Conservation (phyloP, 1,139 yeast genomes). For the Suhomyces kunorum region DNA sequence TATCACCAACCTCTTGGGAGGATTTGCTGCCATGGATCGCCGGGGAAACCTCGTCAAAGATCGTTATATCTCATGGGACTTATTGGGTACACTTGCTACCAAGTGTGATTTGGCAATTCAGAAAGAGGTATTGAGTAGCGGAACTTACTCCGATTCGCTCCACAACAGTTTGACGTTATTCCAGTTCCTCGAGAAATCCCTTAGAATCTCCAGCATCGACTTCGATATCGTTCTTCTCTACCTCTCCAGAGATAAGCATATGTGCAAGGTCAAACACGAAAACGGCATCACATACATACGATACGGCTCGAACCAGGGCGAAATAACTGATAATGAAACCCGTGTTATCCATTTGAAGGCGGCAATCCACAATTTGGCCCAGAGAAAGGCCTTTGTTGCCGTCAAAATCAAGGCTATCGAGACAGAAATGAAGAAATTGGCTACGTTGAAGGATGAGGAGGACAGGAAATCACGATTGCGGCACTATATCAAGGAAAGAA, state of each 20-base stretch:
- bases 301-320: constrained; percentile 17
- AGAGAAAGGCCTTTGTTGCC: constrained; percentile 24
- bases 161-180: constrained; percentile 22
- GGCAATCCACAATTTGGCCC: constrained; percentile 22
- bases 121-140: constrained; percentile 12
- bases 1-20: constrained; percentile 3
- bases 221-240: constrained; percentile 28
- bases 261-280: constrained; percentile 17
- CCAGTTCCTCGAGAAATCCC: constrained; percentile 16
- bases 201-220: constrained; percentile 24
- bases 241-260: constrained; percentile 25
- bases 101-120: constrained; percentile 13
- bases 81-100: constrained; percentile 21
- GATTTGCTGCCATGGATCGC: constrained; percentile 11
- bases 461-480: constrained; percentile 10
- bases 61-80: constrained; percentile 30
- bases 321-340: constrained; percentile 33
- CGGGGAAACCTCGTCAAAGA: constrained; percentile 25
- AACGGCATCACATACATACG: constrained; percentile 25
- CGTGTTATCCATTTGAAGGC: constrained; percentile 29
- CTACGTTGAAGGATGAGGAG: constrained; percentile 1
- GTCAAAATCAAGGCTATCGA: constrained; percentile 26
- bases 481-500: constrained; percentile 12
- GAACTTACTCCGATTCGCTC: constrained; percentile 24
- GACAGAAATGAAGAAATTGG: constrained; percentile 16